Evolutionary conservation across 202 grass and related monocot species (phyloP), one percentile per base, ranked within the genome.

Genomic region (Setaria italica): DNA sequence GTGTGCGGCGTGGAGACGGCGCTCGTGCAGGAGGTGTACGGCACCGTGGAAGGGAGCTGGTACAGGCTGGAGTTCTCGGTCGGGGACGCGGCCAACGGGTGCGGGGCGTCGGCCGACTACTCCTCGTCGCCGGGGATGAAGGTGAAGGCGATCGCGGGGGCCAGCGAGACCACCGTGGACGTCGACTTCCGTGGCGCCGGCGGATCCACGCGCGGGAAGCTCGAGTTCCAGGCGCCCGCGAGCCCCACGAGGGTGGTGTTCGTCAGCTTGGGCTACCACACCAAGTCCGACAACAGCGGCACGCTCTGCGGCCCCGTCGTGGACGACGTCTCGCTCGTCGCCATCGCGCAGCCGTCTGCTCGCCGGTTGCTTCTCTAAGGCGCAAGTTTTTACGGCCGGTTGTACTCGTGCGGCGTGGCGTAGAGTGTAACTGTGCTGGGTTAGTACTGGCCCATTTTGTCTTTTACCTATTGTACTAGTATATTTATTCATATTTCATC

Each of bases 241-340:
- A 51, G 59, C 46, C 85, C 84, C 60, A 95, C 93, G 0, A 77
- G 85, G 37, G 80, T 95, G 47, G 88, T 86, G 37, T 92, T 98
- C 75, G 39, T 85, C 17, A 95, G 92, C 84, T 47, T 64, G 19
- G 81, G 42, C 33, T 98, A 98, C 83, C 84, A 72, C 87, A 89
- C 77, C 70, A 90, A 89, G 89, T 73, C 57, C 7, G 95, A 98
- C 48, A 74, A 53, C 48, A 74, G 71, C 45, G 95, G 93, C 74
- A 87, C 93, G 32, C 90, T 98, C 25, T 98, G 95, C 30, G 95
- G 95, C 1, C 95, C 95, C 2, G 54, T 95, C 21, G 29, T 95
- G 3, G 95, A 95, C 14, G 91, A 98, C 60, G 86, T 78, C 21
- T 80, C 85, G 46, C 85, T 95, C 63, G 46, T 98, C 51, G 66